A percentile compares a stretch with the other conserved stretches of the same genome.
These are phyloP conservation scores for Eimeria sp. DNA, from an alignment of 169 alveolate species.

Conservation along the genomic window DNA sequence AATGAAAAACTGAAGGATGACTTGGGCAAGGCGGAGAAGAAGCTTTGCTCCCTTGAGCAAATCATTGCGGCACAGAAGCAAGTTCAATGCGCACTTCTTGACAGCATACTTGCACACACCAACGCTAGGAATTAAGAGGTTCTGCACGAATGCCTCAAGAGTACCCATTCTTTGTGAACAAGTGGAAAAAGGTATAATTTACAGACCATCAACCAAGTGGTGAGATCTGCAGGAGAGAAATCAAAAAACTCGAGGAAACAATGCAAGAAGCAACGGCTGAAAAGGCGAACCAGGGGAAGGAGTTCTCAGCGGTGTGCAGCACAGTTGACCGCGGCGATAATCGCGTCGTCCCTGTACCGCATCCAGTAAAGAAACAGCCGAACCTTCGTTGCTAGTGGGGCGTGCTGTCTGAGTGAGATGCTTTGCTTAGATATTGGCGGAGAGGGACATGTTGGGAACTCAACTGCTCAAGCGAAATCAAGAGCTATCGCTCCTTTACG, in stretches of 20 bases:
- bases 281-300: slow-evolving; percentile 91
- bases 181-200: not conserved
- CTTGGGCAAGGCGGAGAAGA: slow-evolving; percentile 87
- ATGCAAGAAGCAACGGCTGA: slow-evolving; percentile 94
- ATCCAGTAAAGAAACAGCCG: not conserved
- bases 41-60: slow-evolving; percentile 85
- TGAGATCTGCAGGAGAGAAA: slow-evolving; percentile 86
- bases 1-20: slow-evolving; percentile 90
- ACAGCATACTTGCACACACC: not conserved
- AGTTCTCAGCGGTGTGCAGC: slow-evolving; percentile 89
- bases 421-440: slow-evolving; percentile 86
- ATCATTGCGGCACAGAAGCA: slow-evolving; percentile 82
- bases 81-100: not conserved
- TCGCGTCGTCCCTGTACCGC: not conserved
- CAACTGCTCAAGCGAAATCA: slow-evolving; percentile 95
- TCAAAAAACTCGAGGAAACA: slow-evolving; percentile 92
- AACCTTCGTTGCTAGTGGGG: not conserved
- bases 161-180: not conserved
- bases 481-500: slow-evolving; percentile 96
- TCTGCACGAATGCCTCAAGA: not conserved
- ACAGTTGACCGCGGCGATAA: not conserved
- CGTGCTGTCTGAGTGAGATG: not conserved
- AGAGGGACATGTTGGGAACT: slow-evolving; percentile 95
- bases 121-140: not conserved
- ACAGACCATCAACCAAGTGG: not conserved